phyloP scores from a whole-genome alignment of 1,284 basidiomycete species.

The Ceratobasidium papillatum region DNA sequence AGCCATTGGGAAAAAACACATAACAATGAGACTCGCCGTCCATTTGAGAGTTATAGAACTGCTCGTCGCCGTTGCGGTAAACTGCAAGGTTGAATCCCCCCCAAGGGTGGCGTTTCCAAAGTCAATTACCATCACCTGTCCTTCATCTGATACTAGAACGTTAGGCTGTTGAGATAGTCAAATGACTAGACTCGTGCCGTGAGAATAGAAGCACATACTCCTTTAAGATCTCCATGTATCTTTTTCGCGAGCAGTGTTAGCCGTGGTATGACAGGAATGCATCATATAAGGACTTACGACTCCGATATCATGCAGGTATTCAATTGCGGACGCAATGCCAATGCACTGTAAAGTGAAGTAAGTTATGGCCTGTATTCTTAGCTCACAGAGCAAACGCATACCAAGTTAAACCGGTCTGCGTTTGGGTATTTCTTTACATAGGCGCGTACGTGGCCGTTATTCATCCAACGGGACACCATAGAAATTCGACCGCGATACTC shows the following conservation, averaged over 20 bases:
- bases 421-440: neutral
- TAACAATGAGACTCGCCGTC: neutral
- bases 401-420: neutral
- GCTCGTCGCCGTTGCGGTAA: neutral
- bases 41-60: neutral
- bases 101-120: neutral
- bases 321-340: neutral
- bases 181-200: neutral
- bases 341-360: neutral
- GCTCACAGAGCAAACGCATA: neutral
- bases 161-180: neutral
- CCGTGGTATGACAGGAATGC: neutral
- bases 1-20: neutral
- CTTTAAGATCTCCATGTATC: conserved; percentile 3
- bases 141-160: neutral
- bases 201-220: neutral
- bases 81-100: neutral
- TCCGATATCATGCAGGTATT: neutral
- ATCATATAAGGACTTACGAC: neutral
- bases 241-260: neutral
- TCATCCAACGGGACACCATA: conserved; percentile 13
- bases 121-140: neutral
- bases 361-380: neutral
- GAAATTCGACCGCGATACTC: neutral
- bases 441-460: neutral